Base-by-base conservation (phyloP, 768 basidiomycete species). In the Tephrocybe rancida region DNA sequence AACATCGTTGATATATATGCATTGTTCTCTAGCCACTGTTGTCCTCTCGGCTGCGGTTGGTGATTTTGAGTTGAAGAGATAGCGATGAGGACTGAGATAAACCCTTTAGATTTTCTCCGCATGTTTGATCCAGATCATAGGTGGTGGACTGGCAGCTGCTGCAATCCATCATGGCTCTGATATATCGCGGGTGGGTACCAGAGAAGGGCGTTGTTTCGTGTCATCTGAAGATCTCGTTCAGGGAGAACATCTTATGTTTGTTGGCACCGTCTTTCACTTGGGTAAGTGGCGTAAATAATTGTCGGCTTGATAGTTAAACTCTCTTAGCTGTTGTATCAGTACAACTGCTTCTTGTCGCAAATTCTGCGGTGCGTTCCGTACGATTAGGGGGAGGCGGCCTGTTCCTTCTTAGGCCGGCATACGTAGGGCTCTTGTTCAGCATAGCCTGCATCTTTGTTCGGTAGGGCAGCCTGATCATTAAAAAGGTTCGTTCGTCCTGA, bases 181-280 rank as follows among this genome's bases (percentile, higher is more conserved):
- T 34, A 38, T 34, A 8, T 22, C 35, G 25, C 16, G 32, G 7
- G 47, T 38, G 24, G 26, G 26, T 7, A 6, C 19, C 18, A 11
- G 16, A 16, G 5, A 21, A 2, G 37, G 1, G 2, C 6, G 25
- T 25, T 8, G 30, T 14, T 26, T 37, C 6, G 19, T 19, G 9
- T 7, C 21, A 41, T 13, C 3, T 22, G n/a, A 22, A 21, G 5
- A 8, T 19, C 18, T 21, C n/a, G 18, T 35, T 7, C 19, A 48
- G 47, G 14, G 9, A 19, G 47, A 38, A 16, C 35, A 48, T 38
- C 47, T 48, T n/a, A 48, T 48, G 35, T 48, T 34, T 48, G 35
- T 48, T 18, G 47, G 47, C 34, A 48, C 35, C 3, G 35, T 38
- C 10, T 38, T 37, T 26, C 47, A 48, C 6, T 5, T 38, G 6